Evolutionary conservation across 2,329 filamentous ascomycete genomes (phyloP).

Genomic region (Ophiostoma pallidulum): DNA sequence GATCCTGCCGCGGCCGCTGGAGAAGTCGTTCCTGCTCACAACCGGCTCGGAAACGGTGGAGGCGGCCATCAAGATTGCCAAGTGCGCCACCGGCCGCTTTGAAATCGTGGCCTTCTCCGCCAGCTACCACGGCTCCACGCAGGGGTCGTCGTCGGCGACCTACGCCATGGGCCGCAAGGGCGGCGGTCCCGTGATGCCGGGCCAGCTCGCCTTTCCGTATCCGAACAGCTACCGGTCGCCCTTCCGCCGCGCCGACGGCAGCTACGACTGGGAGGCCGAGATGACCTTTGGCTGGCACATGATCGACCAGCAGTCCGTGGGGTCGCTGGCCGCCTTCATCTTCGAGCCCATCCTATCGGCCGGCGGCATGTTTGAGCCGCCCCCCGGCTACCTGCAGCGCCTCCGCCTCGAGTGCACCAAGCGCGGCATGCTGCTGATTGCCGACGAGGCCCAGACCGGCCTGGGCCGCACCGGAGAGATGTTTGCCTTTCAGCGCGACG

Average conservation of each 20-base stretch:
- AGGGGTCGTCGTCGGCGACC: slow-evolving; percentile 40
- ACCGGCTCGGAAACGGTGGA: slow-evolving; percentile 12
- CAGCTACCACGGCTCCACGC: slow-evolving; percentile 53
- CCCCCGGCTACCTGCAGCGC: slow-evolving; percentile 44
- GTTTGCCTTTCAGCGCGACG: slow-evolving; percentile 45
- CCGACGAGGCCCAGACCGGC: slow-evolving; percentile 52
- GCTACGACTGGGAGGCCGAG: slow-evolving; percentile 57
- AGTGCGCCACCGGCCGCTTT: slow-evolving; percentile 52
- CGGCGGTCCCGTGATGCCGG: slow-evolving; percentile 39
- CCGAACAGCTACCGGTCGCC: slow-evolving; percentile 53
- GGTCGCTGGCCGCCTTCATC: slow-evolving; percentile 53
- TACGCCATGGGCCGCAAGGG: slow-evolving; percentile 44
- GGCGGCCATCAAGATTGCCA: slow-evolving; percentile 41
- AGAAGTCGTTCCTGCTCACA: slow-evolving; percentile 47
- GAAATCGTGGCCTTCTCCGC: slow-evolving; percentile 51
- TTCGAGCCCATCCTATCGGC: slow-evolving; percentile 50
- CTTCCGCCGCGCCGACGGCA: slow-evolving; percentile 49
- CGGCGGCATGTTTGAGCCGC: slow-evolving; percentile 47
- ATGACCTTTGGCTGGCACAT: slow-evolving; percentile 53
- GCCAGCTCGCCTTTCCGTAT: slow-evolving; percentile 47
- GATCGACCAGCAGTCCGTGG: slow-evolving; percentile 47
- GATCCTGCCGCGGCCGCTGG: slow-evolving; percentile 36
- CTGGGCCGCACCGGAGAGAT: slow-evolving; percentile 47
- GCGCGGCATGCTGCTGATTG: slow-evolving; percentile 47
- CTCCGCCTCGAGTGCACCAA: slow-evolving; percentile 43